phyloP scores from a whole-genome alignment of 208 protist species.

The Endotrypanum monterogeii region DNA sequence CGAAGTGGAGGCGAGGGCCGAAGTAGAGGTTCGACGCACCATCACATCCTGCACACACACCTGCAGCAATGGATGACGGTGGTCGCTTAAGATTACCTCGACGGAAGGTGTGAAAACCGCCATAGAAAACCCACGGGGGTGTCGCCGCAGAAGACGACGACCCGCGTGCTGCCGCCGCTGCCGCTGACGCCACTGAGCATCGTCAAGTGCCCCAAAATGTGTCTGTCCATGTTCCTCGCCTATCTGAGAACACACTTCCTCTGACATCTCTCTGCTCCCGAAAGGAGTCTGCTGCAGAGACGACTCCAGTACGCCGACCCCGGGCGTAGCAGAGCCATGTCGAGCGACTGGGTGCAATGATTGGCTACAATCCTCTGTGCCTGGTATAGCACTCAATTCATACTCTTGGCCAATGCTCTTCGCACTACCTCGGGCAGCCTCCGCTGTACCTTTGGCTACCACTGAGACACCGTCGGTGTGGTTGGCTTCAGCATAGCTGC shows the following conservation, averaged over 20 bases:
- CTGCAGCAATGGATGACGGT: conserved; percentile 68
- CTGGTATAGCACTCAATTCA: background rate
- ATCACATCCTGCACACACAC: conserved; percentile 38
- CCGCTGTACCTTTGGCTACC: background rate
- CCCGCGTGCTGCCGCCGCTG: background rate
- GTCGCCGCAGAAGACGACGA: background rate
- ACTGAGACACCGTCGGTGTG: background rate
- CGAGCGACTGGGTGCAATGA: background rate
- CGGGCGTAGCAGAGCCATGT: background rate
- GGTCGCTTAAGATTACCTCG: conserved; percentile 64
- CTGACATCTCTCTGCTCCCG: background rate
- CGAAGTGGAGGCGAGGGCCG: conserved; percentile 20
- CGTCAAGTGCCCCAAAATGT: background rate
- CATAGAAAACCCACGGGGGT: conserved; percentile 30
- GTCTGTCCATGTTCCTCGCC: background rate
- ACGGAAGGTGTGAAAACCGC: conserved; percentile 40
- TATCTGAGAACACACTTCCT: background rate
- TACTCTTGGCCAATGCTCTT: background rate
- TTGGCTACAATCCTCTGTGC: background rate
- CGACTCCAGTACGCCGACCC: background rate
- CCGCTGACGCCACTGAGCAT: background rate
- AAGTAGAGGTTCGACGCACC: conserved; percentile 31
- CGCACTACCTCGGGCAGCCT: background rate
- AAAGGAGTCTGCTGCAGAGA: background rate
- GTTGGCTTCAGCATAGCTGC: background rate